Percentiles rank a stretch among this genome's conserved stretches.
Conservation (phyloP, 2,329 filamentous ascomycete species). For the Metarhizium album region DNA sequence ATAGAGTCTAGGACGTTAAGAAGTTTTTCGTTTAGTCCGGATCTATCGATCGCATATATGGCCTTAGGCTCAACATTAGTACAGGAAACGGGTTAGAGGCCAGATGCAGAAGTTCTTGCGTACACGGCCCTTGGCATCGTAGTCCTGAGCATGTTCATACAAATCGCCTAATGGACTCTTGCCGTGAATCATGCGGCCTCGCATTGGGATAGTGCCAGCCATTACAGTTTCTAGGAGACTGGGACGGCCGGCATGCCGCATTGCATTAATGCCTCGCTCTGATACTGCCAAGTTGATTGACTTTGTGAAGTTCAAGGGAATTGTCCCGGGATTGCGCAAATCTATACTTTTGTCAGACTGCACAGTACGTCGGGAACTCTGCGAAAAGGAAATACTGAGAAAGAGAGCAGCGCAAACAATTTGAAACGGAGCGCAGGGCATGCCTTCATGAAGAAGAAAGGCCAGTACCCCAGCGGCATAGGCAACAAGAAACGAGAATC, state of each 20-base stretch:
- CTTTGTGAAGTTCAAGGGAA: slow-evolving; percentile 88
- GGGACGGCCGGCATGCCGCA: slow-evolving; percentile 57
- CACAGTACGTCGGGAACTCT: neutral
- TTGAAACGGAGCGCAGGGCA: too few species aligned
- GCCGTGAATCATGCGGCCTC: slow-evolving; percentile 92
- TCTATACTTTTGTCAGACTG: slow-evolving; percentile 41
- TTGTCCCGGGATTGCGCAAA: slow-evolving; percentile 70
- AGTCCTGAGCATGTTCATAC: slow-evolving; percentile 75
- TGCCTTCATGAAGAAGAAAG: neutral
- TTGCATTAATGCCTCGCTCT: slow-evolving; percentile 83
- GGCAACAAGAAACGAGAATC: neutral
- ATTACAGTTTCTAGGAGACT: slow-evolving; percentile 65
- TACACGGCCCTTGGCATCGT: slow-evolving; percentile 82
- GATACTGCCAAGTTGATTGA: slow-evolving; percentile 98
- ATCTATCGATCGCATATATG: slow-evolving; percentile 79
- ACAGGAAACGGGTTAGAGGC: neutral
- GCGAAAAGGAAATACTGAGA: neutral
- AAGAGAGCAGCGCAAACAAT: too few species aligned
- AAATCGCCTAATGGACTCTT: slow-evolving; percentile 51
- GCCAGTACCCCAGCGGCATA: neutral
- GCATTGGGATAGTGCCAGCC: slow-evolving; percentile 77
- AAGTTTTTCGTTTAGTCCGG: slow-evolving; percentile 69
- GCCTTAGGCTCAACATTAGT: slow-evolving; percentile 35
- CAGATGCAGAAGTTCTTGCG: slow-evolving; percentile 15
- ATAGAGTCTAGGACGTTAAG: slow-evolving; percentile 74